Conservation (phyloP, 345 rosid species). For the Pugionium dolabratum region DNA sequence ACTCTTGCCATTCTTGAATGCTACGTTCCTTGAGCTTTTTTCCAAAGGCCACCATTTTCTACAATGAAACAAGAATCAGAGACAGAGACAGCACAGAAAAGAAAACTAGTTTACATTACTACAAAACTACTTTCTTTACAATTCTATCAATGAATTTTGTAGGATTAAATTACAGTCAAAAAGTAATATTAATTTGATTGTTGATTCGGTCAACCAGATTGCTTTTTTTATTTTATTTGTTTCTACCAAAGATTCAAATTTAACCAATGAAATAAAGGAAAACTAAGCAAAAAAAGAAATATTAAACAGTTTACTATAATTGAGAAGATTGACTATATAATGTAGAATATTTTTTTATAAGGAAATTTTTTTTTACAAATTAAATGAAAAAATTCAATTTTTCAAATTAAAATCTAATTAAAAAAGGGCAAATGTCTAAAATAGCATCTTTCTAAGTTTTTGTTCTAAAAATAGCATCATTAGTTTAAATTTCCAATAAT, state of each 20-base stretch:
- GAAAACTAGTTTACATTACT: not conserved
- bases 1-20: constrained; percentile 84
- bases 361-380: too few relatives aligned
- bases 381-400: too few relatives aligned
- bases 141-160: not conserved
- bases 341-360: too few relatives aligned
- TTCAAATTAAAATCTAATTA: too few relatives aligned
- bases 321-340: not conserved
- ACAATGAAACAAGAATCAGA: constrained; percentile 17
- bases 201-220: not conserved
- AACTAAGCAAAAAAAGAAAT: not conserved
- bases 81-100: not conserved
- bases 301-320: not conserved
- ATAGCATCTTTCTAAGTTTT: too few relatives aligned
- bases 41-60: constrained; percentile 43
- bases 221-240: not conserved
- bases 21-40: constrained; percentile 38
- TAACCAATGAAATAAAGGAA: too few relatives aligned
- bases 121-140: constrained; percentile 1
- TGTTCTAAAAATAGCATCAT: too few relatives aligned
- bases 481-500: too few relatives aligned
- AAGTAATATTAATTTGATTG: not conserved
- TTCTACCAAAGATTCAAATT: constrained; percentile 5
- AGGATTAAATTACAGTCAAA: not conserved
- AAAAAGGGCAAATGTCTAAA: too few relatives aligned